Evolutionary conservation across 306 rosid genomes (phyloP).

Genomic region (Glycine soja): DNA sequence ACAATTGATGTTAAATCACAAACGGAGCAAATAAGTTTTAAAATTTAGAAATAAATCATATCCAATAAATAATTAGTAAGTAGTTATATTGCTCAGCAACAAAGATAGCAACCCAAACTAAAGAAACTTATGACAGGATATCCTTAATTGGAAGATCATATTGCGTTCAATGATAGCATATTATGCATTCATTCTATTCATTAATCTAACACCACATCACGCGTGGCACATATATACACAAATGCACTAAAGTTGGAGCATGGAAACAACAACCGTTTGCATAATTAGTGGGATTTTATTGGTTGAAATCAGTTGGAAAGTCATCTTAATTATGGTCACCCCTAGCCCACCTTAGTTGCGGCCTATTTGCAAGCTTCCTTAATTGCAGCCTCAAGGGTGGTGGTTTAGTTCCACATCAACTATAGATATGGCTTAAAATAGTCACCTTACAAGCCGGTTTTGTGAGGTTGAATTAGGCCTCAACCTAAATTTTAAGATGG

Average conservation of each 20-base stretch:
- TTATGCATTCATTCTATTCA: not conserved
- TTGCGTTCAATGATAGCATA: not conserved
- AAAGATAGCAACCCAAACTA: too few species aligned
- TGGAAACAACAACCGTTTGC: not conserved
- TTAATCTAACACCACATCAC: constrained; percentile 2
- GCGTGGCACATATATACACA: not conserved
- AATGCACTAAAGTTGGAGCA: not conserved
- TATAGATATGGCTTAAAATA: too few species aligned
- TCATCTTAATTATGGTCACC: too few species aligned
- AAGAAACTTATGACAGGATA: too few species aligned
- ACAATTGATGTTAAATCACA: constrained; percentile 32
- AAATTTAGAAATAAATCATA: constrained; percentile 25
- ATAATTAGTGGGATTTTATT: not conserved
- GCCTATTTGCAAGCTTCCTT: too few species aligned
- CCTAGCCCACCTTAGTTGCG: too few species aligned
- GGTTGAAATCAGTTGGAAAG: not conserved
- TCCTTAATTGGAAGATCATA: too few species aligned
- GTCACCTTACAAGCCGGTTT: too few species aligned
- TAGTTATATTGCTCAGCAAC: constrained; percentile 12
- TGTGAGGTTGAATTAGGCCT: too few species aligned
- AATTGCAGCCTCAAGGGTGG: too few species aligned
- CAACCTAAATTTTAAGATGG: too few species aligned
- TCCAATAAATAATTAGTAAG: not conserved
- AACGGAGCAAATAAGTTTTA: constrained; percentile 7
- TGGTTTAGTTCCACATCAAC: too few species aligned